Percentiles rank a stretch among this genome's conserved stretches.
These are phyloP conservation scores for Noccaea bulbosa DNA, from an alignment of 345 rosid genomes.

Conservation along the genomic window DNA sequence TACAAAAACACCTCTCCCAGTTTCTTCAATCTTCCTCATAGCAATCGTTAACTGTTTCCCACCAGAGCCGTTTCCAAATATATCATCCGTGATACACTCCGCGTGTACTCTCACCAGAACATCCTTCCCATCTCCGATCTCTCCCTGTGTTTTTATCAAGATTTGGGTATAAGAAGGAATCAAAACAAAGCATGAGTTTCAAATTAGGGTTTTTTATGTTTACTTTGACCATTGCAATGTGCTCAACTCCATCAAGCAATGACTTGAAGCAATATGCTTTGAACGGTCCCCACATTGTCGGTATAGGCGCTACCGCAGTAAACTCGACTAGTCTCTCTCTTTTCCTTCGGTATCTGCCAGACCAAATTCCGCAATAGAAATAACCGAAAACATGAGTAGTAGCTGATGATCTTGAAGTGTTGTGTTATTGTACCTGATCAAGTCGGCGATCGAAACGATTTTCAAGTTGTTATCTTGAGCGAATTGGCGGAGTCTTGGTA, in stretches of 20 bases:
- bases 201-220: constrained; percentile 12
- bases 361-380: background rate
- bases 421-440: constrained; percentile 66
- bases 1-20: constrained; percentile 76
- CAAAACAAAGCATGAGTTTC: background rate
- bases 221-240: constrained; percentile 98
- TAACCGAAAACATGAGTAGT: background rate
- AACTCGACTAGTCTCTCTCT: constrained; percentile 78
- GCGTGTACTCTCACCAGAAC: constrained; percentile 92
- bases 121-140: constrained; percentile 71
- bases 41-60: constrained; percentile 80
- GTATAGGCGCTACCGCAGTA: constrained; percentile 71
- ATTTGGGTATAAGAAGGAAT: background rate
- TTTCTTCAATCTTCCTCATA: constrained; percentile 81
- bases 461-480: constrained; percentile 67
- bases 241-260: constrained; percentile 87
- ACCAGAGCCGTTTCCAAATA: constrained; percentile 85
- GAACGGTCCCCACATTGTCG: constrained; percentile 96
- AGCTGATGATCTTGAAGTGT: constrained; percentile 6
- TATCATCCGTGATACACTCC: constrained; percentile 93
- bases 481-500: constrained; percentile 77
- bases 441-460: constrained; percentile 80
- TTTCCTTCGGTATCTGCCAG: constrained; percentile 76
- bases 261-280: constrained; percentile 81
- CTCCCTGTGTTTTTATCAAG: constrained; percentile 55